Evolutionary conservation across 495 filamentous ascomycete genomes (phyloP).

Genomic region (Aspergillus campestris): DNA sequence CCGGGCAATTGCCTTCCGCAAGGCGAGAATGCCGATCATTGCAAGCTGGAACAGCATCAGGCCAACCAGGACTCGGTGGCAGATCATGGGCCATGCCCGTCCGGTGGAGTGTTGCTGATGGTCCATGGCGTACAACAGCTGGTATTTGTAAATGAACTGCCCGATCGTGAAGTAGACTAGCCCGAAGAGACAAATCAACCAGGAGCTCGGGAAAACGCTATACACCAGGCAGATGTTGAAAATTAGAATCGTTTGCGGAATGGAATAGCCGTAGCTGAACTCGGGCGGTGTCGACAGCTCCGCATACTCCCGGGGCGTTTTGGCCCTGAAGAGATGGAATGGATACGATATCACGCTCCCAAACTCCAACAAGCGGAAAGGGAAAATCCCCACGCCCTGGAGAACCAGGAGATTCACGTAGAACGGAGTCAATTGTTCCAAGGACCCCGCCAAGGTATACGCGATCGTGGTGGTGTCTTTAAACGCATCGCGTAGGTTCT

Average conservation of each 20-base stretch:
- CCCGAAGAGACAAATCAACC: slow-evolving; percentile 73
- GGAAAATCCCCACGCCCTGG: slow-evolving; percentile 85
- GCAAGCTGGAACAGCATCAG: slow-evolving; percentile 81
- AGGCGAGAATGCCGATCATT: slow-evolving; percentile 78
- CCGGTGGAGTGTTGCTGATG: slow-evolving; percentile 93
- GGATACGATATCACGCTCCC: slow-evolving; percentile 82
- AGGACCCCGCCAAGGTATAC: slow-evolving; percentile 60
- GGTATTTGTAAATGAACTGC: slow-evolving; percentile 95
- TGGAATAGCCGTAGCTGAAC: slow-evolving; percentile 94
- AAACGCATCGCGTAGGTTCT: slow-evolving; percentile 61
- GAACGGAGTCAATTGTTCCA: slow-evolving; percentile 67
- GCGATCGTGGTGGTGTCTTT: slow-evolving; percentile 74
- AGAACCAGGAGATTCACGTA: slow-evolving; percentile 94
- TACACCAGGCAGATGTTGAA: slow-evolving; percentile 95
- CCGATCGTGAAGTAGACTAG: slow-evolving; percentile 83
- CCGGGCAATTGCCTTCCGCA: slow-evolving; percentile 59
- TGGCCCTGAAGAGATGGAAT: slow-evolving; percentile 65
- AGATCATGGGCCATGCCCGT: slow-evolving; percentile 90
- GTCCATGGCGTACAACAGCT: slow-evolving; percentile 96
- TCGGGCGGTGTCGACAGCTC: slow-evolving; percentile 73
- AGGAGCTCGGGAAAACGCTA: slow-evolving; percentile 76
- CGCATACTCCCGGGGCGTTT: slow-evolving; percentile 85
- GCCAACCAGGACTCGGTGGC: slow-evolving; percentile 77
- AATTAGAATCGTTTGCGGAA: slow-evolving; percentile 84
- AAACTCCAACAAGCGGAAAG: slow-evolving; percentile 84